Evolutionary conservation across 75 land plant genomes (phyloP).

Genomic region (Picea glauca): DNA sequence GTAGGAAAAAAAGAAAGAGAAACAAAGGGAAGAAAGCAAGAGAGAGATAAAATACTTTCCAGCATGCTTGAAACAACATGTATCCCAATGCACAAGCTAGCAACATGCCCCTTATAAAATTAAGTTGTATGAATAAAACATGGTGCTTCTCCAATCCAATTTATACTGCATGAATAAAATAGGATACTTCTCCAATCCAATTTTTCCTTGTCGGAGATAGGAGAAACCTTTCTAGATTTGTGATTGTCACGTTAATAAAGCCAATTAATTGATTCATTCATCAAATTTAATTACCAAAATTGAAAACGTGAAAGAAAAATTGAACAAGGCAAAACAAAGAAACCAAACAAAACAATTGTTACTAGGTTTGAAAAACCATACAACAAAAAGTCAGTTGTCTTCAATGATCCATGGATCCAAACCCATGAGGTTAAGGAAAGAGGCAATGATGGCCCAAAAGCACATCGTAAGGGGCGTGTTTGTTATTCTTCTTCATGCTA

Average conservation of each 20-base stretch:
- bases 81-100: too few species aligned
- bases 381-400: slow-evolving; percentile 80
- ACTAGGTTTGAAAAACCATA: slow-evolving; percentile 84
- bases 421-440: too few species aligned
- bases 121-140: too few species aligned
- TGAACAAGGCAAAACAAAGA: not conserved
- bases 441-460: too few species aligned
- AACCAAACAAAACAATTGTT: not conserved
- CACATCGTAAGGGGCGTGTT: too few species aligned
- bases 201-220: not conserved
- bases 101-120: too few species aligned
- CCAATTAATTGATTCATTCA: not conserved
- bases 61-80: not conserved
- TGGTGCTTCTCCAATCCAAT: too few species aligned
- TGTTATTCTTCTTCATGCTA: too few species aligned
- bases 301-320: not conserved
- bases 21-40: not conserved
- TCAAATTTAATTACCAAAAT: not conserved
- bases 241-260: not conserved
- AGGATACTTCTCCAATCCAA: not conserved
- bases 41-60: not conserved
- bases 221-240: not conserved
- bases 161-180: too few species aligned
- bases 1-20: not conserved
- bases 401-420: too few species aligned